Evolutionary conservation across 2,329 filamentous ascomycete species (phyloP).

Genomic region (Leptosphaerulina australis): DNA sequence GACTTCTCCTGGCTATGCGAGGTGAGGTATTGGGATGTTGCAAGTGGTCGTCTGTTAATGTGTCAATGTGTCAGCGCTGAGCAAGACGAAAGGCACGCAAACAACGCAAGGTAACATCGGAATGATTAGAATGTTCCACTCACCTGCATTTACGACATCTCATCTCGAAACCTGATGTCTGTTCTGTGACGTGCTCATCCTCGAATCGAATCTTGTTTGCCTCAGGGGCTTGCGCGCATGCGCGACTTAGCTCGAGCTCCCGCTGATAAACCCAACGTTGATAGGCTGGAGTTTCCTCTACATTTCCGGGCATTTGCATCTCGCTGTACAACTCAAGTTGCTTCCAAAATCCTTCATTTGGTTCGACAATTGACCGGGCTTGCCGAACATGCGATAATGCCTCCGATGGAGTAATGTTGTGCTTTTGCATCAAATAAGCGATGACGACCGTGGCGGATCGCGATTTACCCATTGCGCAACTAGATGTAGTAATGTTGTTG

Average conservation of each 20-base stretch:
- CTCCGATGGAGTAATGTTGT: slow-evolving; percentile 60
- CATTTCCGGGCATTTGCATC: slow-evolving; percentile 77
- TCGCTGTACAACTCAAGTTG: slow-evolving; percentile 86
- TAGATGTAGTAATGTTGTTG: slow-evolving; percentile 53
- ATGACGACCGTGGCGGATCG: slow-evolving; percentile 84
- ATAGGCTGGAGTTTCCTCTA: slow-evolving; percentile 75
- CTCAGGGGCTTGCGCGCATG: slow-evolving; percentile 78
- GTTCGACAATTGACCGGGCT: slow-evolving; percentile 78
- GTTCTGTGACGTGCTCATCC: slow-evolving; percentile 63
- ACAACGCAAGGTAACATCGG: slow-evolving; percentile 14
- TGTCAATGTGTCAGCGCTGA: slow-evolving; percentile 45
- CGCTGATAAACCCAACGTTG: slow-evolving; percentile 76
- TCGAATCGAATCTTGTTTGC: slow-evolving; percentile 79
- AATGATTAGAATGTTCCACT: slow-evolving; percentile 33
- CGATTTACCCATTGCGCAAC: slow-evolving; percentile 89
- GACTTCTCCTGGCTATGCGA: slow-evolving; percentile 58
- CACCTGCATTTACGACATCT: slow-evolving; percentile 91
- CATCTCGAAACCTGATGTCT: slow-evolving; percentile 63
- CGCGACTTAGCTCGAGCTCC: slow-evolving; percentile 70
- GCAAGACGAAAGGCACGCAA: slow-evolving; percentile 16
- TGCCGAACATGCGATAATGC: slow-evolving; percentile 74
- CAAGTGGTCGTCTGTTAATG: slow-evolving; percentile 60
- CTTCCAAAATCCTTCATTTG: slow-evolving; percentile 88
- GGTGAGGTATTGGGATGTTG: slow-evolving; percentile 70
- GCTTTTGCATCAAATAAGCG: slow-evolving; percentile 76